Evolutionary conservation across 345 rosid genomes (phyloP), one percentile per base, ranked within the genome.

Genomic region (Sisymbrium altissimum): DNA sequence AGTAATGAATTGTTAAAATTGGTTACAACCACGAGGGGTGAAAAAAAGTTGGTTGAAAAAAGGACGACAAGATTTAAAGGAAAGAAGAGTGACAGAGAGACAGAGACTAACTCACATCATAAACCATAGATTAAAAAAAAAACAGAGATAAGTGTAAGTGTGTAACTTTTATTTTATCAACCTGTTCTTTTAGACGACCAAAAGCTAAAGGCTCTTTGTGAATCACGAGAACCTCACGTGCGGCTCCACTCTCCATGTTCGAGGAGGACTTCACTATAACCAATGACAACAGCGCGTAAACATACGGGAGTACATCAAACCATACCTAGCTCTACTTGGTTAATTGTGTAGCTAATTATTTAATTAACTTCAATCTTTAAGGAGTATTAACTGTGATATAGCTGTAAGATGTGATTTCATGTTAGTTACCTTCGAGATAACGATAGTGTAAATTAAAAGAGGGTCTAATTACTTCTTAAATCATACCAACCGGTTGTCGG

Each of bases 141-240:
- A 8, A 61, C 7, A 40, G n/a, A 55, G 23, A 48, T 46, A 18
- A 58, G 14, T 54, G 57, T 73, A 73, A 72, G 41, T n/a, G n/a
- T n/a, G 57, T 73, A 73, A 72, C 52, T 53, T 36, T 25, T 15
- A 5, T 8, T 36, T 55, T 36, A 4, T 57, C 2, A 59, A 75
- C 69, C 21, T 68, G 73, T 63, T 76, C 70, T 55, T 76, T 70
- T 55, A 38, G 71, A 43, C 70, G 80, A 70, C 75, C 80, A 75
- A 70, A 76, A 76, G 80, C 66, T 75, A 30, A 76, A 78, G 88
- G 81, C 85, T 87, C 78, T 57, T 83, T 76, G 87, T 73, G 82
- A 86, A 86, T 83, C 86, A 86, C 96, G 84, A 86, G 89, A 78
- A 63, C 75, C 74, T 88, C 98, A 93, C 98, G 96, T 93, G 98